phyloP scores from a whole-genome alignment of 352 stramenopile species.

The Globisporangium middletonii region DNA sequence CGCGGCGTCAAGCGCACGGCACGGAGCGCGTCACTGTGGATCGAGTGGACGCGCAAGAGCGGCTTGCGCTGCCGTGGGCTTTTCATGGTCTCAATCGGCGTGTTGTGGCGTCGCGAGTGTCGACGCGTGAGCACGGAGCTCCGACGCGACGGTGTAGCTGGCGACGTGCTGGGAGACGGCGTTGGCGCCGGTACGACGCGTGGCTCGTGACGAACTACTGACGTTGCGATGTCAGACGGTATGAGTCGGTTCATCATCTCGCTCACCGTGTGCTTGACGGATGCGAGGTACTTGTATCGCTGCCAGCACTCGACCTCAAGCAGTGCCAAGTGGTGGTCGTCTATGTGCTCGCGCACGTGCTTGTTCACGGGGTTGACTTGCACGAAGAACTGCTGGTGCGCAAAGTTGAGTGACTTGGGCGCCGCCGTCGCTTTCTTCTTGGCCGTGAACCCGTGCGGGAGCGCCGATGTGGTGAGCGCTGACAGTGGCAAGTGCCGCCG shows the following conservation, averaged over 20 bases:
- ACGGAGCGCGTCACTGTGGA: slow-evolving; percentile 2
- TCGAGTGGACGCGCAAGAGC: slow-evolving; percentile 10
- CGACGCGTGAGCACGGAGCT: slow-evolving; percentile 12
- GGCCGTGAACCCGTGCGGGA: neutral
- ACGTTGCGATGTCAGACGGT: slow-evolving; percentile 2
- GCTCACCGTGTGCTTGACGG: slow-evolving; percentile 21
- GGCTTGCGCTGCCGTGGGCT: neutral
- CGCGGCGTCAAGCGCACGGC: neutral
- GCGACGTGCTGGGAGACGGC: neutral
- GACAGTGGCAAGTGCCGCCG: slow-evolving; percentile 3
- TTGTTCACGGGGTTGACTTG: slow-evolving; percentile 54
- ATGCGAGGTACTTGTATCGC: slow-evolving; percentile 31
- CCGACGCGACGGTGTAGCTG: neutral
- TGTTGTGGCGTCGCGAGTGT: slow-evolving; percentile 9
- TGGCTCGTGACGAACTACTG: too few relatives aligned
- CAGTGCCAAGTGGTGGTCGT: slow-evolving; percentile 25
- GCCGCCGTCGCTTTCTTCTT: slow-evolving; percentile 16
- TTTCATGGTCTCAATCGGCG: slow-evolving; percentile 13
- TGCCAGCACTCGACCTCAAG: slow-evolving; percentile 56
- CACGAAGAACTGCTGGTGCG: slow-evolving; percentile 40
- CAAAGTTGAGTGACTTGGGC: slow-evolving; percentile 20
- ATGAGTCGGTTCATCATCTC: slow-evolving; percentile 33
- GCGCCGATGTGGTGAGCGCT: neutral
- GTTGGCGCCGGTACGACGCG: neutral
- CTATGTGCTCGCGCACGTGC: slow-evolving; percentile 31